phyloP scores from a whole-genome alignment of 768 basidiomycete species.

The Saitozyma podzolica region DNA sequence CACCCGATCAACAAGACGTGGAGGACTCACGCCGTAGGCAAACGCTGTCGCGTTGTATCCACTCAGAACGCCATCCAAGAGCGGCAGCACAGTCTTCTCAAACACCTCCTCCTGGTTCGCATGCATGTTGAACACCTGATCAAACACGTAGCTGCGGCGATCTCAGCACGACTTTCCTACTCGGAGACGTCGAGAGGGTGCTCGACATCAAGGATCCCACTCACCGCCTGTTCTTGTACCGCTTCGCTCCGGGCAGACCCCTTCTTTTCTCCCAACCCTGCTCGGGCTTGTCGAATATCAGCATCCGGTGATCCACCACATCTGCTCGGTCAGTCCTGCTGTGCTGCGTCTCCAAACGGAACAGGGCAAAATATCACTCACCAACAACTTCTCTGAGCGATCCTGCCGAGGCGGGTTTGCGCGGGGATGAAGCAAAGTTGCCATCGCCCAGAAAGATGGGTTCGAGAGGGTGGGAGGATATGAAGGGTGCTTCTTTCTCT shows the following conservation, averaged over 20 bases:
- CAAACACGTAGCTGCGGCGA: conserved; percentile 75
- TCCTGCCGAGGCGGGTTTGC: conserved; percentile 27
- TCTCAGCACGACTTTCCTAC: neutral
- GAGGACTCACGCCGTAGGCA: conserved; percentile 84
- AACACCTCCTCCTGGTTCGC: conserved; percentile 85
- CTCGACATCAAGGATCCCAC: conserved; percentile 5
- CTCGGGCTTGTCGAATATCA: conserved; percentile 95
- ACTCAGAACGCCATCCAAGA: conserved; percentile 74
- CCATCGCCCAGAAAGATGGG: conserved; percentile 76
- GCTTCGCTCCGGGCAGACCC: conserved; percentile 61
- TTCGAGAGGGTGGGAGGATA: conserved; percentile 63
- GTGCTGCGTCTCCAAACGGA: neutral
- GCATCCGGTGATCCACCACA: conserved; percentile 87
- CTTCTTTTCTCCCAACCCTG: conserved; percentile 57
- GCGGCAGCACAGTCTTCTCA: conserved; percentile 76
- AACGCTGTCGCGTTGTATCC: conserved; percentile 98
- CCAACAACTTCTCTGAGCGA: conserved; percentile 49
- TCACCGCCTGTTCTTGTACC: conserved; percentile 86
- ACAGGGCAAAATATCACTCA: conserved; percentile 18
- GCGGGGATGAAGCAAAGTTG: conserved; percentile 60
- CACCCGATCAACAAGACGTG: too few relatives aligned
- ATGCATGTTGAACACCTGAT: conserved; percentile 81
- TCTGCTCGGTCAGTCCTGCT: conserved; percentile 58
- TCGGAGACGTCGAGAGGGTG: neutral
- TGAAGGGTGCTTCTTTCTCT: conserved; percentile 81